phyloP scores from a whole-genome alignment of 1,284 basidiomycete species.

The Pulveroboletus ridleyi region DNA sequence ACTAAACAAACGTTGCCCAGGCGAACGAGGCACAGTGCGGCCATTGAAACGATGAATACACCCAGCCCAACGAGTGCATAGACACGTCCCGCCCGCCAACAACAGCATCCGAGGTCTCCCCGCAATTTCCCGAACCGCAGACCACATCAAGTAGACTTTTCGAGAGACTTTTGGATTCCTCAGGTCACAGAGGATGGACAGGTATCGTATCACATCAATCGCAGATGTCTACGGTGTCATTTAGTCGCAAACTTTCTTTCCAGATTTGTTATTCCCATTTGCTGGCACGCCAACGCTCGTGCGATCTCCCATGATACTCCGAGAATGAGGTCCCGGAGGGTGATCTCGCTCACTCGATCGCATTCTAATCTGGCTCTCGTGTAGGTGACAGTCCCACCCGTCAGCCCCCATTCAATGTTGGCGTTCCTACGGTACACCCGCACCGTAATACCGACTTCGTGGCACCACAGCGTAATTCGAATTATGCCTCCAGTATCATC shows the following conservation, averaged over 20 bases:
- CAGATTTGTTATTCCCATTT: constrained; percentile 41
- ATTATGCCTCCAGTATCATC: constrained; percentile 15
- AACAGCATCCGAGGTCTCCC: constrained; percentile 38
- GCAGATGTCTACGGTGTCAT: not conserved
- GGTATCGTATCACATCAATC: constrained; percentile 22
- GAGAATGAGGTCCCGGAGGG: constrained; percentile 31
- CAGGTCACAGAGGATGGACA: constrained; percentile 39
- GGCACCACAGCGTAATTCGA: constrained; percentile 14
- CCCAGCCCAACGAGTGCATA: constrained; percentile 32
- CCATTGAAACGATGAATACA: constrained; percentile 64
- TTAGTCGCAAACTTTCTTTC: not conserved
- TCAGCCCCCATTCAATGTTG: constrained; percentile 1
- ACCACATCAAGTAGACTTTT: constrained; percentile 12
- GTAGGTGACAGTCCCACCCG: constrained; percentile 15
- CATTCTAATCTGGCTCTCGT: constrained; percentile 23
- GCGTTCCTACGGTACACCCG: constrained; percentile 20
- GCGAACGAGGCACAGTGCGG: constrained; percentile 61
- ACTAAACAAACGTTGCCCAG: constrained; percentile 36
- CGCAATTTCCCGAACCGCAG: constrained; percentile 27
- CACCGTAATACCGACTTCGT: constrained; percentile 31
- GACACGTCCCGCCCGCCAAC: constrained; percentile 12
- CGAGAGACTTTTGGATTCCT: constrained; percentile 39
- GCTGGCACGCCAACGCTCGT: constrained; percentile 33
- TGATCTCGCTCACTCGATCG: constrained; percentile 23
- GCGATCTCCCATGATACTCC: constrained; percentile 35